Base-by-base conservation (phyloP, 345 rosid species). In the Eutrema yunnanense region DNA sequence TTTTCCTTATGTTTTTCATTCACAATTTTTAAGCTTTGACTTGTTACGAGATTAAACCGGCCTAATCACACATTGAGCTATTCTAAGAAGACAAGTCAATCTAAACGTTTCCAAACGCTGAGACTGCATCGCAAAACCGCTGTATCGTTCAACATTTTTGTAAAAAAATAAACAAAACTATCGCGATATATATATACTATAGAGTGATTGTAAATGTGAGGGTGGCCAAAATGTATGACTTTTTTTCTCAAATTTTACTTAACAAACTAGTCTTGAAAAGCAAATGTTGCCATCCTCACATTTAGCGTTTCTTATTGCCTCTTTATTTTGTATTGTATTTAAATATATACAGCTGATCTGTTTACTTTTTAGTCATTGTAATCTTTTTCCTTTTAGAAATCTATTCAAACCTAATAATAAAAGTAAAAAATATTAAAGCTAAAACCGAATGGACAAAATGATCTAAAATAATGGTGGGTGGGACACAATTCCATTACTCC, bases 321-420 rank as follows among this genome's bases (percentile, higher is more conserved):
- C 27, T 59, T 72, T 51, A 30, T 54, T 55, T 76, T 19, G 22
- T 53, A 32, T 38, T 49, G 60, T 41, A 59, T 58, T 49, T 8
- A 61, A 54, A 16, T 16, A 16, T 16, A 40, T 37, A 51, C 44
- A 13, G 33, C 46, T 22, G 33, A 77, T 77, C 34, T 72, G 72
- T 64, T 56, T 64, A 65, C 76, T 77, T 69, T 68, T 69, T 68
- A 60, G 64, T 47, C 70, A 14, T 44, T 53, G 33, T 54, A 65
- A 71, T 58, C 51, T 62, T 69, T 66, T 46, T 54, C 37, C 49
- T 75, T 75, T 55, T 46, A 22, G 12, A 62, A 53, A 54, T 62
- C 22, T 44, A 62, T 75, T 75, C 74, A 69, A 71, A 77, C 80
- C 72, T 64, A 77, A 70, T 65, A 63, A 65, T 61, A 65, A 71